These are phyloP conservation scores for Pleodorina starrii DNA, from an alignment of 139 green algal species.

Conservation along the genomic window DNA sequence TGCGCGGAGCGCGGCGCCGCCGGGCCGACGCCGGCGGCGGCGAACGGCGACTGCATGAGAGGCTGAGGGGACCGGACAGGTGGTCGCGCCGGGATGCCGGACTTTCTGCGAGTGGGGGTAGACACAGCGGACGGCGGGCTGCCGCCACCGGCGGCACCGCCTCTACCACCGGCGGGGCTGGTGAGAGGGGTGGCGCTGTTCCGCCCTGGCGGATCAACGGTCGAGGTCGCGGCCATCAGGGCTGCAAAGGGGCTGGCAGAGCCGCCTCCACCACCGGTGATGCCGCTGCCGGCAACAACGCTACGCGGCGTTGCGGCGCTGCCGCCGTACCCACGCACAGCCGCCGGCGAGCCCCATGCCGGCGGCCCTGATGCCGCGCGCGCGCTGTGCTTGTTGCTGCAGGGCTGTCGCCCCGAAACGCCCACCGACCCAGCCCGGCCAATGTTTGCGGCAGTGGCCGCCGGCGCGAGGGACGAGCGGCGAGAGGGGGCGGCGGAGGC, in stretches of 20 bases:
- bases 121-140: neutral
- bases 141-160: neutral
- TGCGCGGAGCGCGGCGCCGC: neutral
- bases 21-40: neutral
- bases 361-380: too few species aligned
- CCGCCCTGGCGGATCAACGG: too few species aligned
- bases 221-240: too few species aligned
- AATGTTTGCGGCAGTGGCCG: neutral
- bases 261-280: neutral
- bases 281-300: neutral
- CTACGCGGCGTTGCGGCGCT: too few species aligned
- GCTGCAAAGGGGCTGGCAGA: neutral
- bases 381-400: neutral
- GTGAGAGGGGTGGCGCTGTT: too few species aligned
- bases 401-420: neutral
- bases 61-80: neutral
- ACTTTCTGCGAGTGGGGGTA: neutral
- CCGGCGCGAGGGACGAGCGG: neutral
- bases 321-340: too few species aligned
- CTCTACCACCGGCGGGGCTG: too few species aligned
- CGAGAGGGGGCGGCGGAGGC: too few species aligned
- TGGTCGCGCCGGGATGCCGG: neutral
- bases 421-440: neutral
- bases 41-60: neutral
- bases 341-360: too few species aligned